Evolutionary conservation across 106 monocot genomes (phyloP), one percentile per base, ranked within the genome.

Genomic region (Xerophyta viscosa): DNA sequence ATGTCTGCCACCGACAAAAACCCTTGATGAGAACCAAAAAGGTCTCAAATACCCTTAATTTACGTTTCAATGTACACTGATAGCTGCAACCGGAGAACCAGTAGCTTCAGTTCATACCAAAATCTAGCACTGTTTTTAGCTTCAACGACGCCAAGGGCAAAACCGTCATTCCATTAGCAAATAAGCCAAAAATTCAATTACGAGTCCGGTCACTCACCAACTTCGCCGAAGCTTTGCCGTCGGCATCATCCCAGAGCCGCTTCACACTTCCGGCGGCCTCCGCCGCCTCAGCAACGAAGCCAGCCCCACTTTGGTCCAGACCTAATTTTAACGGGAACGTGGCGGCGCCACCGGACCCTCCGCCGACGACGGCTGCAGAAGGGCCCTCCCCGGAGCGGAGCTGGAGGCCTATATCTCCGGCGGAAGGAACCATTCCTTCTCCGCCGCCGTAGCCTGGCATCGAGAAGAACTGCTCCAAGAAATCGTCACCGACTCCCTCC

Each of bases 401-500:
- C 44, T 69, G 77, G 54, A 73, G 29, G 20, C 28, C 30, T 2
- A 24, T 50, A 2, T 27, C 57, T 6, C 56, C 59, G 12, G 60
- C 61, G n/a, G 47, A 36, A 41, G 24, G 20, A 7, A 3, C 46
- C 1, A 46, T 20, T 28, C 42, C 57, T 4, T 22, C 44, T 17
- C 17, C 62, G 27, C 50, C 56, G 36, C 37, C 56, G 60, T 30
- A 65, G 24, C 54, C 2, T 5, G 71, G 71, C 62, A 79, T 70
- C 17, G 81, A 72, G 54, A 94, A 84, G 50, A 94, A 71, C 75
- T 94, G 94, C 45, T 94, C 94, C 56, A 94, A 84, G 72, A 94
- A 94, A 55, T 94, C 94, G 57, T 94, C 94, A 10, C 55, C 72
- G 45, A 86, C 69, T n/a, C 72, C 73, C 25, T 79, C 82, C 13